These are phyloP conservation scores for Bipolaris bicolor DNA, from an alignment of 2,329 filamentous ascomycete species.

Conservation along the genomic window DNA sequence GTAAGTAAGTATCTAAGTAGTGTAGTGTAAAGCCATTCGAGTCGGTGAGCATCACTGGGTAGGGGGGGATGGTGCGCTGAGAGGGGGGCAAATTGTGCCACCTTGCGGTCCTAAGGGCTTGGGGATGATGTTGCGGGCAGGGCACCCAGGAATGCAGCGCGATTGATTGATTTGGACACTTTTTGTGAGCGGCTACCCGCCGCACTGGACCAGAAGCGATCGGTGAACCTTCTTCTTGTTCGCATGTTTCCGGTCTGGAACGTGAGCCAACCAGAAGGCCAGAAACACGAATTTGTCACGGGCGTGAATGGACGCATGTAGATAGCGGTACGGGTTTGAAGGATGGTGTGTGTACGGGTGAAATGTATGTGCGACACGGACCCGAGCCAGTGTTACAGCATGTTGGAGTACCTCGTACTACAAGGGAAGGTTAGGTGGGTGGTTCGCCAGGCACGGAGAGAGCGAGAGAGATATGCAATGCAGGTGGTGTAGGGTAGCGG, in stretches of 20 bases:
- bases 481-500: not conserved
- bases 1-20: no score
- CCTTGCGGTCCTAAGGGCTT: not conserved
- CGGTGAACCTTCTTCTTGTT: not conserved
- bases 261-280: not conserved
- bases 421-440: not conserved
- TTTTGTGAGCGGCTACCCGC: not conserved
- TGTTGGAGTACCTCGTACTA: not conserved
- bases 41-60: not conserved
- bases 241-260: not conserved
- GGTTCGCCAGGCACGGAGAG: not conserved
- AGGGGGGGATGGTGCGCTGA: no score
- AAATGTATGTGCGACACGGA: not conserved
- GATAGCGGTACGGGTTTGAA: no score
- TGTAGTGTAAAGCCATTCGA: slow-evolving; percentile 4
- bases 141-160: not conserved
- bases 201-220: not conserved
- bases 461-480: not conserved
- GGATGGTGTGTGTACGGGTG: no score
- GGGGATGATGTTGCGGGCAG: not conserved
- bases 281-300: not conserved
- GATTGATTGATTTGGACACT: not conserved
- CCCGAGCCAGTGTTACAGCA: not conserved
- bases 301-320: no score
- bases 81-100: not conserved